phyloP scores from a whole-genome alignment of 768 basidiomycete species.

The Hericium erinaceus region DNA sequence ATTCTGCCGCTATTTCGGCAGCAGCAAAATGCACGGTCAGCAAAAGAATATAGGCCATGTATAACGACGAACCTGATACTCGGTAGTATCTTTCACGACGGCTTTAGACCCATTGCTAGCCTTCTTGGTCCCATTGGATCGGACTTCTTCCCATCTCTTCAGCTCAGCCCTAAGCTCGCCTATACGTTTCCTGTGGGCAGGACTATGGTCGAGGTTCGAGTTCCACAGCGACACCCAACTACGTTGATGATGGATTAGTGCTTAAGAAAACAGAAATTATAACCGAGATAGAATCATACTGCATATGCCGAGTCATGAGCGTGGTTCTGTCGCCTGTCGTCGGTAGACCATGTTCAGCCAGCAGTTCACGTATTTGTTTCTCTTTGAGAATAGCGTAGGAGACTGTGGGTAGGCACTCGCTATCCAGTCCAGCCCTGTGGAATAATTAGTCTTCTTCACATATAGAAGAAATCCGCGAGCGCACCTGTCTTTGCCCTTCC shows the following conservation, averaged over 20 bases:
- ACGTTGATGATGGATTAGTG: not conserved
- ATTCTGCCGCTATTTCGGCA: not conserved
- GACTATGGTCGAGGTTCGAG: conserved; percentile 18
- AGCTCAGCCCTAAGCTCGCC: conserved; percentile 13
- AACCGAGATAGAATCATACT: conserved; percentile 5
- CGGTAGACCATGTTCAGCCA: conserved; percentile 13
- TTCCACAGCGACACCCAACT: conserved; percentile 21
- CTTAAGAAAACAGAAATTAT: too few relatives aligned
- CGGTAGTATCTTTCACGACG: conserved; percentile 1
- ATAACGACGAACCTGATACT: conserved; percentile 7
- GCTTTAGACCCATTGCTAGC: not conserved
- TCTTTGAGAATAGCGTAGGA: conserved; percentile 19
- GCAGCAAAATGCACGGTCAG: not conserved
- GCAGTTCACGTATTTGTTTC: conserved; percentile 15
- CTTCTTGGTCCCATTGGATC: not conserved
- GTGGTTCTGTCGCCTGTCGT: conserved; percentile 15
- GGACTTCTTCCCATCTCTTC: conserved; percentile 16
- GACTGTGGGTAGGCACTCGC: conserved; percentile 13
- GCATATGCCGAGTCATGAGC: conserved; percentile 17
- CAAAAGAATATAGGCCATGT: not conserved
- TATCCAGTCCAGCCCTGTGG: not conserved
- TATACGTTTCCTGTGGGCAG: conserved; percentile 4
- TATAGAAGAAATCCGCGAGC: not conserved
- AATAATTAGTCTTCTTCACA: not conserved
- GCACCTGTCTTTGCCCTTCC: conserved; percentile 11